phyloP scores from a whole-genome alignment of 2,329 filamentous ascomycete species.

The Trichoderma sp. region DNA sequence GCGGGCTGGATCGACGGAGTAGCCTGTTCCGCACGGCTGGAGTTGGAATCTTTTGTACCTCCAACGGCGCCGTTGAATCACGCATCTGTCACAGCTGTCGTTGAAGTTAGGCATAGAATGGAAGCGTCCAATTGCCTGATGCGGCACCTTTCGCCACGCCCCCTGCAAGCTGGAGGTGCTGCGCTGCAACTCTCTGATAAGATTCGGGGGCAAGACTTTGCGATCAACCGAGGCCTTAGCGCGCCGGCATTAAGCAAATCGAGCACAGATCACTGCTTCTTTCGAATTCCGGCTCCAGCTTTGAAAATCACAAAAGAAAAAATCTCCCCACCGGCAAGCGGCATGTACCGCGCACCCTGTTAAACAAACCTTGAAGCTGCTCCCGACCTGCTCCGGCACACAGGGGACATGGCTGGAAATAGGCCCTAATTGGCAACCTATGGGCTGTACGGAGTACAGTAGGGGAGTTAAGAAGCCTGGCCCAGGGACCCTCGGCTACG shows the following conservation, averaged over 20 bases:
- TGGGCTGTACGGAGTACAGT: neutral
- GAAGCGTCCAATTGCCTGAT: neutral
- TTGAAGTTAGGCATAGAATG: neutral
- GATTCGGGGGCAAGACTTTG: constrained; percentile 20
- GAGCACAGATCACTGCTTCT: neutral
- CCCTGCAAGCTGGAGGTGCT: neutral
- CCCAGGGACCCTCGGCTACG: constrained; percentile 4
- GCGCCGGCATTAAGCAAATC: neutral
- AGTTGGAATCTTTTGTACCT: neutral
- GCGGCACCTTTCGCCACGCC: neutral
- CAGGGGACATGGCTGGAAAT: neutral
- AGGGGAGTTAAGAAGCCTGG: neutral
- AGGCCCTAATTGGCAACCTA: neutral
- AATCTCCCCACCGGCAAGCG: neutral
- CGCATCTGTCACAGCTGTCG: neutral
- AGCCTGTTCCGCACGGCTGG: neutral
- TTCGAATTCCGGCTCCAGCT: constrained; percentile 14
- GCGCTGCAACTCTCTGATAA: constrained; percentile 10
- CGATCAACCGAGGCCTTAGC: constrained; percentile 2
- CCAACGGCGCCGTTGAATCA: neutral
- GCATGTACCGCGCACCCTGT: constrained; percentile 7
- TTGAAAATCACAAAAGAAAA: neutral
- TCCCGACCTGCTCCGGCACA: neutral
- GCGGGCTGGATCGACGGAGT: constrained; percentile 5
- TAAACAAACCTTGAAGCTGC: neutral